Conservation (phyloP, 768 basidiomycete genomes). For the Phallus indusiatus region DNA sequence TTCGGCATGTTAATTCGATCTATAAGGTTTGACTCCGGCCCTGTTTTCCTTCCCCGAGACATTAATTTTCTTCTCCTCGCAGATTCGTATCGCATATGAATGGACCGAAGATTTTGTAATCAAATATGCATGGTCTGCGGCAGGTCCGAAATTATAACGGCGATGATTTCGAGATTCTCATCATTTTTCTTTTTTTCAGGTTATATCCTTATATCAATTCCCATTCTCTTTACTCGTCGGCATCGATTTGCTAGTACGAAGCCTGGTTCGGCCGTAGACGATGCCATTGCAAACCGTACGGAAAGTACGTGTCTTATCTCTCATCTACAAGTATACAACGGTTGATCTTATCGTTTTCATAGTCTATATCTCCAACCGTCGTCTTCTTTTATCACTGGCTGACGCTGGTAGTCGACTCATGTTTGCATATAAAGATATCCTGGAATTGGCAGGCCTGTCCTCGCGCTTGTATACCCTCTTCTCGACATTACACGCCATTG, state of each 20-base stretch:
- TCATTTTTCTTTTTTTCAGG: constrained; percentile 20
- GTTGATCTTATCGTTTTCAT: not conserved
- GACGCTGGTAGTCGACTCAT: constrained; percentile 93
- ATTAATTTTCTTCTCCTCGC: not conserved
- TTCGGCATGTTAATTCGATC: constrained; percentile 85
- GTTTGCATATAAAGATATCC: constrained; percentile 93
- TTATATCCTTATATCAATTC: constrained; percentile 86
- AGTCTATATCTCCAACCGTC: constrained; percentile 90
- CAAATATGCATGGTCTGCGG: constrained; percentile 93
- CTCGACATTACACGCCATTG: constrained; percentile 73
- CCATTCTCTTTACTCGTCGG: constrained; percentile 61
- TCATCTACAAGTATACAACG: not conserved
- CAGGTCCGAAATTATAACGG: constrained; percentile 26
- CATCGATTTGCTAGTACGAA: constrained; percentile 25
- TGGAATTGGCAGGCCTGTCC: constrained; percentile 92
- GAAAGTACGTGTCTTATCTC: constrained; percentile 29
- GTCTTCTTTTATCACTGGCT: constrained; percentile 86
- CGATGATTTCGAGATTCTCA: not conserved
- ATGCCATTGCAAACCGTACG: constrained; percentile 38
- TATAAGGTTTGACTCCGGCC: constrained; percentile 53
- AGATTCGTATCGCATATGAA: constrained; percentile 86
- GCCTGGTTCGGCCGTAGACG: constrained; percentile 10
- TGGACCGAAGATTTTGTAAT: constrained; percentile 98
- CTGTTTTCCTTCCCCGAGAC: not conserved
- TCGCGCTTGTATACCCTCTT: constrained; percentile 82